A percentile compares a stretch with the other conserved stretches of the same genome.
phyloP scores from a whole-genome alignment of 2,329 filamentous ascomycete genomes.

The Colletotrichum lupini region DNA sequence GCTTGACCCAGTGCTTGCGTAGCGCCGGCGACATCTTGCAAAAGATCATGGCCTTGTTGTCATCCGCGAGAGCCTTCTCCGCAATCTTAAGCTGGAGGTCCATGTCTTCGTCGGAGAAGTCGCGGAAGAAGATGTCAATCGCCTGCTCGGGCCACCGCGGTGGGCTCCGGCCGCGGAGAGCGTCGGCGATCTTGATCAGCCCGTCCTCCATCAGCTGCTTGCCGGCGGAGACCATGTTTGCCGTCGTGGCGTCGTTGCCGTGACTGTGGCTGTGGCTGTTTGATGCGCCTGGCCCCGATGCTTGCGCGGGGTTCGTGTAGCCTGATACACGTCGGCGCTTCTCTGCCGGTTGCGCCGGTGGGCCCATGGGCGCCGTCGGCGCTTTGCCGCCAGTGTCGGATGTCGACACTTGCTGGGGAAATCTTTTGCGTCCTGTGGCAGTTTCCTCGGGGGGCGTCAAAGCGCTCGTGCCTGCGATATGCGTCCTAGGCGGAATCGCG shows the following conservation, averaged over 20 bases:
- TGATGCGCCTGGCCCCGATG: constrained; percentile 14
- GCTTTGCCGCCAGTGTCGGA: constrained; percentile 29
- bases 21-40: constrained; percentile 68
- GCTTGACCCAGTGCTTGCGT: constrained; percentile 66
- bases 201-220: constrained; percentile 48
- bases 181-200: constrained; percentile 50
- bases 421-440: constrained; percentile 56
- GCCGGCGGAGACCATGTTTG: constrained; percentile 39
- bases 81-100: constrained; percentile 70
- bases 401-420: constrained; percentile 37
- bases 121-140: constrained; percentile 68
- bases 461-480: constrained; percentile 54
- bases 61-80: constrained; percentile 67
- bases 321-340: constrained; percentile 50
- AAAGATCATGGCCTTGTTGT: constrained; percentile 70
- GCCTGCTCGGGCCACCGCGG: constrained; percentile 67
- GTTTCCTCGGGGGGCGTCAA: constrained; percentile 68
- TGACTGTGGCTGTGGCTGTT: constrained; percentile 35
- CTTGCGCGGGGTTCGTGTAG: constrained; percentile 36
- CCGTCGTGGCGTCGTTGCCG: constrained; percentile 44
- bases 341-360: constrained; percentile 37
- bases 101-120: constrained; percentile 67
- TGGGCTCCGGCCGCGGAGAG: constrained; percentile 50
- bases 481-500: constrained; percentile 51
- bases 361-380: constrained; percentile 33